phyloP scores from a whole-genome alignment of 116 monocot species.

The Thalassia testudinum region DNA sequence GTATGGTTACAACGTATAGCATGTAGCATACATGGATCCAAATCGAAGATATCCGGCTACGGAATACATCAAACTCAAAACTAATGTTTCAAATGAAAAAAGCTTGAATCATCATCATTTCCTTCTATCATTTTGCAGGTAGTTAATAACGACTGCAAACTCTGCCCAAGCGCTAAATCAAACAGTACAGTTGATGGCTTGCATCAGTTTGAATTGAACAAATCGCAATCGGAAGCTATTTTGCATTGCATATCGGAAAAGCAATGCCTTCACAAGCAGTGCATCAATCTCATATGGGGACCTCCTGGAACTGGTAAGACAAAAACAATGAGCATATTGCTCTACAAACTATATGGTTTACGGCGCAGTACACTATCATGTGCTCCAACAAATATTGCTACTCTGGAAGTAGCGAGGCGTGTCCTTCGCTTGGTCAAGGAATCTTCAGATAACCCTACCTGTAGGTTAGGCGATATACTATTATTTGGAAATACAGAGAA shows the following conservation, averaged over 20 bases:
- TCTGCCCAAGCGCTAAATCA: too few species aligned
- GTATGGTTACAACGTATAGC: too few species aligned
- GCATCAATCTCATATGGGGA: constrained; percentile 51
- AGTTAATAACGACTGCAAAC: background rate
- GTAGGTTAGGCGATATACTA: constrained; percentile 23
- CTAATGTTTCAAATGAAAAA: too few species aligned
- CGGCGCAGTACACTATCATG: constrained; percentile 25
- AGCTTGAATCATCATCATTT: background rate
- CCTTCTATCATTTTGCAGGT: background rate
- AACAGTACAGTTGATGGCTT: background rate
- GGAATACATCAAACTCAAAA: too few species aligned
- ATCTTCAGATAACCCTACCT: background rate
- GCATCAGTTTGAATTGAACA: background rate
- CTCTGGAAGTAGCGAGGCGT: constrained; percentile 22
- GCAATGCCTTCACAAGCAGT: background rate
- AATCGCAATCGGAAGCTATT: constrained; percentile 12
- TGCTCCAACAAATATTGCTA: constrained; percentile 46
- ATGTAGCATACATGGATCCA: too few species aligned
- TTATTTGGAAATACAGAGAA: constrained; percentile 40
- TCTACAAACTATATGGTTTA: constrained; percentile 11
- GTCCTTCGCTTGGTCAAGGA: constrained; percentile 9
- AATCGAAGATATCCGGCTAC: too few species aligned
- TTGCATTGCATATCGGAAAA: constrained; percentile 5
- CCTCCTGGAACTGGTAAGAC: constrained; percentile 82
- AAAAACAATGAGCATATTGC: constrained; percentile 23